Conservation (phyloP, 306 rosid species). For the Citrullus mucosospermus region DNA sequence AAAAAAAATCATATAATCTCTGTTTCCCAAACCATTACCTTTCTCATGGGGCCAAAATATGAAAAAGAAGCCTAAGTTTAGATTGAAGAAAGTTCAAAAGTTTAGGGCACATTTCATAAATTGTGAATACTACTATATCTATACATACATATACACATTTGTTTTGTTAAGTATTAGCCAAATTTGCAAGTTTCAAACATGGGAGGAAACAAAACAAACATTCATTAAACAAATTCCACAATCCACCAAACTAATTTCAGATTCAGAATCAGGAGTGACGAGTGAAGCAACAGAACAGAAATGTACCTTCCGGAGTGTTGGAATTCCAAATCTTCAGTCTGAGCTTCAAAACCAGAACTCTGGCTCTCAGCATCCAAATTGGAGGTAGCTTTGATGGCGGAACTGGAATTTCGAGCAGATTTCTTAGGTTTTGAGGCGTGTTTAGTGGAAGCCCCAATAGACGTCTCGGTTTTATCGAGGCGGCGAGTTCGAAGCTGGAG, state of each 20-base stretch:
- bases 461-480: slow-evolving; percentile 18
- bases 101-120: neutral
- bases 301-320: slow-evolving; percentile 48
- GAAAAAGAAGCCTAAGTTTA: neutral
- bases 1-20: neutral
- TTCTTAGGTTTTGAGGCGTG: slow-evolving; percentile 1
- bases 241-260: neutral
- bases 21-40: neutral
- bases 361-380: slow-evolving; percentile 5
- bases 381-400: slow-evolving; percentile 5
- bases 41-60: neutral
- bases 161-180: neutral
- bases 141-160: neutral
- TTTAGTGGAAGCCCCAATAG: slow-evolving; percentile 12
- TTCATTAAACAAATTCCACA: neutral
- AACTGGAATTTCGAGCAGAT: slow-evolving; percentile 14
- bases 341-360: neutral
- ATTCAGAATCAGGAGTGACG: neutral
- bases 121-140: neutral
- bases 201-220: neutral
- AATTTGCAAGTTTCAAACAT: neutral
- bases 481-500: slow-evolving; percentile 88
- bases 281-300: neutral
- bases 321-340: slow-evolving; percentile 28
- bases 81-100: neutral